Conservation (phyloP, 441 rosid genomes). For the Macaranga tanarius region DNA sequence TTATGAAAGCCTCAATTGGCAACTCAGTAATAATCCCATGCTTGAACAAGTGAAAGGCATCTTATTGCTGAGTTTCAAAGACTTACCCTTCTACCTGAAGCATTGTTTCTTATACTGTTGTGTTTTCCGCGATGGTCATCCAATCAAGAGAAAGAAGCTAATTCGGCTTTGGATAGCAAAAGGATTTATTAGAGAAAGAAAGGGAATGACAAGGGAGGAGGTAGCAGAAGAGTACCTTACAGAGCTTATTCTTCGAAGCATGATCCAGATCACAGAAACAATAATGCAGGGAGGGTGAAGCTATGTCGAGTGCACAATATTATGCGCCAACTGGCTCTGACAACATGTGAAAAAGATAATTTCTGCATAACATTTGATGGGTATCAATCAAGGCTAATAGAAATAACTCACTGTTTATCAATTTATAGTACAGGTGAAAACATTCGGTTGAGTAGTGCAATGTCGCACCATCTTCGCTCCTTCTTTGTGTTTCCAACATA, state of each 20-base stretch:
- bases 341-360: constrained; percentile 24
- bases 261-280: constrained; percentile 27
- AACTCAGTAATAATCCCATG: constrained; percentile 22
- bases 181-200: constrained; percentile 27
- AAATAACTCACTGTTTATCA: constrained; percentile 38
- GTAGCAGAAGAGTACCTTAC: constrained; percentile 27
- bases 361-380: constrained; percentile 26
- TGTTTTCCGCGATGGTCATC: constrained; percentile 23
- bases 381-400: constrained; percentile 26
- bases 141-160: constrained; percentile 22
- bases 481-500: constrained; percentile 32
- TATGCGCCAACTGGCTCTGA: constrained; percentile 26
- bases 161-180: constrained; percentile 34
- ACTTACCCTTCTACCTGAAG: constrained; percentile 32
- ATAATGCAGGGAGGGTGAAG: constrained; percentile 24
- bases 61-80: constrained; percentile 29
- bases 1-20: constrained; percentile 26
- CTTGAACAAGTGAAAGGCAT: constrained; percentile 30
- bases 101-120: constrained; percentile 29
- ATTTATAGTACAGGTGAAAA: constrained; percentile 21
- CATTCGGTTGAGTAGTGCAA: constrained; percentile 16
- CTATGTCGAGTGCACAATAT: constrained; percentile 27
- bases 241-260: constrained; percentile 29
- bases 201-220: constrained; percentile 30
- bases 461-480: constrained; percentile 25